Percentiles rank a stretch among this genome's conserved stretches.
These are phyloP conservation scores for Thraustochytrium striatum DNA, from an alignment of 352 stramenopile genomes.

Conservation along the genomic window DNA sequence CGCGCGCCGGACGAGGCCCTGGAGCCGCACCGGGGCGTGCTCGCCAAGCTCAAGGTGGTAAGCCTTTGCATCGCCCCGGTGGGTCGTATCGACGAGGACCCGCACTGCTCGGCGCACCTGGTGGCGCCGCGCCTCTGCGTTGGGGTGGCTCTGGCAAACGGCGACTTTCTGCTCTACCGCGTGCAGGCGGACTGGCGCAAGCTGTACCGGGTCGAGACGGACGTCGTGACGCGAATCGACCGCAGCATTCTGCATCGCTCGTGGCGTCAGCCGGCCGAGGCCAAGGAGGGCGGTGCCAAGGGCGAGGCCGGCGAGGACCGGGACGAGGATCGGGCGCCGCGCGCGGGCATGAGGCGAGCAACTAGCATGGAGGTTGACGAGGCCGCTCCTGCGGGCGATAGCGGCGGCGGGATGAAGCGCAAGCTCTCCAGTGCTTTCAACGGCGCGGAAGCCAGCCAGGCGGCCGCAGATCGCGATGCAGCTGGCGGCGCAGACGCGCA, in stretches of 20 bases:
- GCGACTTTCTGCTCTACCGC: conserved; percentile 25
- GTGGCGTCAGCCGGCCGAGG: background rate
- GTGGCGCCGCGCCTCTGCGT: conserved; percentile 3
- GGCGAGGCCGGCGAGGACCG: background rate
- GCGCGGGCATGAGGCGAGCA: too few relatives aligned
- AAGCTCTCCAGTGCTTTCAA: too few relatives aligned
- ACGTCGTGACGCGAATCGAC: conserved; percentile 29
- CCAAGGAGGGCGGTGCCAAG: background rate
- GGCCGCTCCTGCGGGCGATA: background rate
- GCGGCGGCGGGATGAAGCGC: background rate
- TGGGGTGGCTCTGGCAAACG: background rate
- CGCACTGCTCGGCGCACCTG: conserved; percentile 6
- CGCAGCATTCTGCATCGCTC: conserved; percentile 22
- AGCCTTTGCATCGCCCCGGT: conserved; percentile 25
- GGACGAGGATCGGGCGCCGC: background rate
- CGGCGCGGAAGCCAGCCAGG: background rate
- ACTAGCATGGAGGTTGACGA: background rate
- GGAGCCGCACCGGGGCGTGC: conserved; percentile 17
- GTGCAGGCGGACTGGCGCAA: background rate
- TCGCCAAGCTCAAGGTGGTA: background rate
- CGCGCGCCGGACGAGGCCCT: background rate
- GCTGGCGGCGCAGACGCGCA: too few relatives aligned
- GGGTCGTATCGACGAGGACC: conserved; percentile 23
- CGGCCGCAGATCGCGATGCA: too few relatives aligned
- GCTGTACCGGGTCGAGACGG: conserved; percentile 1